Percentiles rank a stretch among this genome's conserved stretches.
Evolutionary conservation across 306 rosid genomes (phyloP).

Genomic region (Fragaria vesca): DNA sequence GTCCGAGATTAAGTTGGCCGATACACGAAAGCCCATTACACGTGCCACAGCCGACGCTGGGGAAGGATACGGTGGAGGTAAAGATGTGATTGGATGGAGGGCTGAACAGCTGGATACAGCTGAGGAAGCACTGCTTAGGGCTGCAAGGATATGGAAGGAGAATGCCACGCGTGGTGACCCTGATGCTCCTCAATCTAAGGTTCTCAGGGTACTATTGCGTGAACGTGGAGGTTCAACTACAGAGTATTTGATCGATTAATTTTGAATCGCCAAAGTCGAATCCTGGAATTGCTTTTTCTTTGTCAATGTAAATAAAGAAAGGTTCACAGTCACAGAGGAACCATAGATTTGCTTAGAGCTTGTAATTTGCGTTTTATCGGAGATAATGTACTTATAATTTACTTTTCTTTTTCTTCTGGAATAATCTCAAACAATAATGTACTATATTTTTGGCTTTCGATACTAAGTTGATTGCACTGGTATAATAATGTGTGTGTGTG

Average conservation of each 20-base stretch:
- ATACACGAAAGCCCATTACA: constrained; percentile 57
- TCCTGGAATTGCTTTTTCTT: no score
- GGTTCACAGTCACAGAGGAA: no score
- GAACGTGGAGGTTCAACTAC: constrained; percentile 42
- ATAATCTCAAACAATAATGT: no score
- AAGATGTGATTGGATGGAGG: constrained; percentile 53
- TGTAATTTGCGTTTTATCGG: no score
- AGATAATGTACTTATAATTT: no score
- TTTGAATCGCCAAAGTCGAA: not conserved
- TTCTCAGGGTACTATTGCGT: constrained; percentile 48
- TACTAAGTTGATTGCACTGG: no score
- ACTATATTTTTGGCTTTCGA: no score
- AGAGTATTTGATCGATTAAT: not conserved
- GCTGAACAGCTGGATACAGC: constrained; percentile 84
- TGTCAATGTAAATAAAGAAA: no score
- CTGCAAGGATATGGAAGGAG: constrained; percentile 56
- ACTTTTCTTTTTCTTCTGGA: no score
- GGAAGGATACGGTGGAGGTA: constrained; percentile 11
- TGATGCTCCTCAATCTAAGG: constrained; percentile 61
- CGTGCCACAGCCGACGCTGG: constrained; percentile 39
- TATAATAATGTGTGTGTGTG: no score
- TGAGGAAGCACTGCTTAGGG: constrained; percentile 68
- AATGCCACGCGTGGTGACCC: constrained; percentile 73
- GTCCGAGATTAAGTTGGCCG: constrained; percentile 61
- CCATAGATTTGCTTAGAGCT: no score